These are phyloP conservation scores for Paraconiothyrium sp. DNA, from an alignment of 2,329 filamentous ascomycete species.

Conservation along the genomic window DNA sequence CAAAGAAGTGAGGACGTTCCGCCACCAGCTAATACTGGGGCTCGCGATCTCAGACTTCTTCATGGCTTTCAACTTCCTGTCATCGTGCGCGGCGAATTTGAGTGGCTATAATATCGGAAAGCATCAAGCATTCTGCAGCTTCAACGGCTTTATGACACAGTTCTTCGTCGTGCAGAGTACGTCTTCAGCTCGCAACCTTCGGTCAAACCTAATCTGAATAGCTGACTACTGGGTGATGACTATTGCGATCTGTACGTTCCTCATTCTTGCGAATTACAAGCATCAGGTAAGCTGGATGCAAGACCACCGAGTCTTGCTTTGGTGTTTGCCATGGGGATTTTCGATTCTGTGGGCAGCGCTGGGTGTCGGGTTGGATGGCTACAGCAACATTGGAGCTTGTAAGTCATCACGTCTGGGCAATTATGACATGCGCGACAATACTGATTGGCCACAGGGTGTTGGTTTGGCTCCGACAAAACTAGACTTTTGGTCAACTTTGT, in stretches of 20 bases:
- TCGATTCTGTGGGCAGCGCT: constrained; percentile 48
- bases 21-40: constrained; percentile 55
- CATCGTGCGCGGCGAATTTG: constrained; percentile 50
- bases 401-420: constrained; percentile 9
- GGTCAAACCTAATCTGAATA: constrained; percentile 18
- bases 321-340: constrained; percentile 50
- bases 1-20: constrained; percentile 49
- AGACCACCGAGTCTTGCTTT: constrained; percentile 44
- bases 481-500: constrained; percentile 55
- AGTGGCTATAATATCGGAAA: constrained; percentile 42
- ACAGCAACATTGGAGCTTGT: constrained; percentile 37
- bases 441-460: constrained; percentile 43
- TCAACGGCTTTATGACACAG: constrained; percentile 56
- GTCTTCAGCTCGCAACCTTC: constrained; percentile 3
- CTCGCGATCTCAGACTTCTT: constrained; percentile 54
- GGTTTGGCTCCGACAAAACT: constrained; percentile 53
- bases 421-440: neutral
- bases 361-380: constrained; percentile 27
- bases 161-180: constrained; percentile 56
- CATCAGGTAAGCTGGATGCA: constrained; percentile 51
- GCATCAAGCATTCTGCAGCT: constrained; percentile 49
- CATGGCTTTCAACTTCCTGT: constrained; percentile 55
- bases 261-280: constrained; percentile 53
- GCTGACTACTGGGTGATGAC: constrained; percentile 56
- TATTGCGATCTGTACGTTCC: constrained; percentile 55